Evolutionary conservation across 225 moss, liverwort and hornwort species (phyloP), one percentile per base, ranked within the genome.

Genomic region (Thuidium tamariscinum): DNA sequence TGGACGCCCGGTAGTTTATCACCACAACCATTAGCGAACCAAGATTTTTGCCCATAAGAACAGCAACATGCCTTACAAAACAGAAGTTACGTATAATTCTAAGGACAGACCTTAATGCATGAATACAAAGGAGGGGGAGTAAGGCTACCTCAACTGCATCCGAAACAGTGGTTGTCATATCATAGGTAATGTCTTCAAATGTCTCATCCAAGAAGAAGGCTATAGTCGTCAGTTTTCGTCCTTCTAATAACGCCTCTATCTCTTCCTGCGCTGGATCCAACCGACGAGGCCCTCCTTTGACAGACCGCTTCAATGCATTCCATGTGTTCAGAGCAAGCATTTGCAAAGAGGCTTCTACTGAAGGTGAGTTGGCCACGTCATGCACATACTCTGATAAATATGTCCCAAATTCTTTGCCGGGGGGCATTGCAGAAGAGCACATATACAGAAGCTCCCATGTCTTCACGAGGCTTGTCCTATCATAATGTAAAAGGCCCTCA

Each of bases 381-480:
- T 95, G 95, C 39, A 97, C 96, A 89, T 97, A 96, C 87, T 97
- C 97, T 84, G 96, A 99, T 85, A 99, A 93, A 91, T 93, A 96
- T 77, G 96, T 91, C 49, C 97, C 97, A 83, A 96, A 94, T 89
- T 99, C 98, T 89, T 99, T 99, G 51, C 98, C 97, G 61, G 98
- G 97, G 78, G 98, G 98, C 98, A 99, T 97, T 85, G 98, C 98
- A 81, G 97, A 99, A 68, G 98, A 97, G 91, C 98, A 99, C 84
- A 99, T 91, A 75, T 96, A 93, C 93, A 99, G 94, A 56, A 99
- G 93, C 86, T 99, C 98, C 98, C 98, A 99, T 68, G 96, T 93
- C 92, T 97, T 99, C 88, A 95, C 84, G 78, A 99, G 89, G 87
- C 91, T 94, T 87, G 93, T 87, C 92, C 97, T 97, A 92, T 88